A percentile compares a stretch with the other conserved stretches of the same genome.
Conservation (phyloP, 805 yeast genomes). For the Cyberlindnera maritima region DNA sequence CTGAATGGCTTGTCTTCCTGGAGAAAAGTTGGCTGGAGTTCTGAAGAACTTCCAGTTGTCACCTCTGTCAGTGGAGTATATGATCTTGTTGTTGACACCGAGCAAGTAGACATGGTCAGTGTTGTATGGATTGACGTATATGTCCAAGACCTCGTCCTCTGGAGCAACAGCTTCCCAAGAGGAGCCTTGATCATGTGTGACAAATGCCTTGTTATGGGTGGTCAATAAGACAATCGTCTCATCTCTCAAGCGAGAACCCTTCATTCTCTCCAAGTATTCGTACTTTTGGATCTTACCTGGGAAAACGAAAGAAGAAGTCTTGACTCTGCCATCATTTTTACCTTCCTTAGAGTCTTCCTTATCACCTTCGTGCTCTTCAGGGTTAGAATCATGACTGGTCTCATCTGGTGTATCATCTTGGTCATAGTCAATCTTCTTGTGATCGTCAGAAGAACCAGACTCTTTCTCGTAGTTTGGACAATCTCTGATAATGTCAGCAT, state of each 20-base stretch:
- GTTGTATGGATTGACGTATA: slow-evolving; percentile 59
- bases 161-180: slow-evolving; percentile 30
- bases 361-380: slow-evolving; percentile 34
- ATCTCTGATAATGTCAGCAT: slow-evolving; percentile 9
- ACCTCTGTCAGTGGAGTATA: slow-evolving; percentile 74
- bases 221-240: slow-evolving; percentile 68
- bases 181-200: slow-evolving; percentile 58
- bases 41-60: slow-evolving; percentile 42
- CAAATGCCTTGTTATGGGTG: slow-evolving; percentile 45
- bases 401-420: slow-evolving; percentile 31
- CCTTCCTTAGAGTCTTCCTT: slow-evolving; percentile 34
- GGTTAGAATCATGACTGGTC: slow-evolving; percentile 25
- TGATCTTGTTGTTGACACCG: slow-evolving; percentile 28
- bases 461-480: slow-evolving; percentile 23
- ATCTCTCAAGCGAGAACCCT: slow-evolving; percentile 42
- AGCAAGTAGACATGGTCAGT: slow-evolving; percentile 43
- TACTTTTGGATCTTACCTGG: slow-evolving; percentile 54
- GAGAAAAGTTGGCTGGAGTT: slow-evolving; percentile 47
- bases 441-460: slow-evolving; percentile 12
- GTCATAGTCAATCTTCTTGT: slow-evolving; percentile 25
- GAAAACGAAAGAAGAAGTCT: slow-evolving; percentile 40
- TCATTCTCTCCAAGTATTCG: slow-evolving; percentile 49
- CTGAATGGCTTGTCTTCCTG: slow-evolving; percentile 48
- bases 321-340: slow-evolving; percentile 32
- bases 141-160: slow-evolving; percentile 44